Conservation (phyloP, 176 grass and related monocot species). For the Triticum turgidum region DNA sequence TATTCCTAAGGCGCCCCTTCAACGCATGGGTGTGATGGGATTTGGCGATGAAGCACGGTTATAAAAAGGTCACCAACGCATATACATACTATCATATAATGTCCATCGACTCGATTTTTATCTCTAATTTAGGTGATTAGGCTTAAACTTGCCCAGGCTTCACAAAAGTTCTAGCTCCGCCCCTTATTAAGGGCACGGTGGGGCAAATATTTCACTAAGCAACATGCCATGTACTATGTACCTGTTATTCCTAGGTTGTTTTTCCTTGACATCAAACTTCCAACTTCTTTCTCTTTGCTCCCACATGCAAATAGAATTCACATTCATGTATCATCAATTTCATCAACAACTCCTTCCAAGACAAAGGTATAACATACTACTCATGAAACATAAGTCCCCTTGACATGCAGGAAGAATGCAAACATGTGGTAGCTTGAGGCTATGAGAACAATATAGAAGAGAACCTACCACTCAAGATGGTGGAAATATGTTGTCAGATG, state of each 20-base stretch:
- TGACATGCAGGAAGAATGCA: neutral
- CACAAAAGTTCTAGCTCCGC: no score
- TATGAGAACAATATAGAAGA: neutral
- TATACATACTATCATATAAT: no score
- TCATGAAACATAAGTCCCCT: neutral
- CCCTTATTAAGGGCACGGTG: neutral
- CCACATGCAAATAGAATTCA: neutral
- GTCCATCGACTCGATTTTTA: no score
- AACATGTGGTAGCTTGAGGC: neutral
- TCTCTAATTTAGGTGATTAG: no score
- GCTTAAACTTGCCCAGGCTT: no score
- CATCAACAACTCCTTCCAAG: neutral
- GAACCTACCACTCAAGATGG: neutral
- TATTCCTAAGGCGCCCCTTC: no score
- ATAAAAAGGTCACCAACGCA: no score
- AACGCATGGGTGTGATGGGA: no score
- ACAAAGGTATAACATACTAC: neutral
- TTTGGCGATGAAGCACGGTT: no score
- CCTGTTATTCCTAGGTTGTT: neutral
- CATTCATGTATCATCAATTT: neutral
- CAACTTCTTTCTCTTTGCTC: neutral
- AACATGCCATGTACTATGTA: neutral
- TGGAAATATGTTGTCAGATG: conserved; percentile 3
- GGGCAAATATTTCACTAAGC: neutral
- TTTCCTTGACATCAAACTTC: neutral